Base-by-base conservation (phyloP, 1,284 basidiomycete species). In the Pholiota adiposa region DNA sequence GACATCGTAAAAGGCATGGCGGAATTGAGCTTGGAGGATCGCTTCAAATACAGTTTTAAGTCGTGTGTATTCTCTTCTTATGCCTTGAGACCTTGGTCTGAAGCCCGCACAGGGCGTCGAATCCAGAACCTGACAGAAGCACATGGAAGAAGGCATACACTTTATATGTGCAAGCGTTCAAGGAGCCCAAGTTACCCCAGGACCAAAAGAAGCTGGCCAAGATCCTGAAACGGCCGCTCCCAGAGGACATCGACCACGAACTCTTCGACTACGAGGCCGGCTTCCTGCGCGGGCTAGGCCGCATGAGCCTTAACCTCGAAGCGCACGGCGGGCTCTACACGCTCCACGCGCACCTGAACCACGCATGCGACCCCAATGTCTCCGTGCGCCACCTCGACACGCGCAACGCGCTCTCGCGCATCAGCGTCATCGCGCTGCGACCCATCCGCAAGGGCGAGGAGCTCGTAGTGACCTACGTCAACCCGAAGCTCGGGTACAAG, bases 261-360 rank as follows among this genome's bases (percentile, higher is more conserved):
- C 76, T 95, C 43, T 94, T 96, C 74, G 82, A 83, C 19, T 92
- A 89, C 67, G 84, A 90, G n/a, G 56, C 63, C 16, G 84, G 83
- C 1, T 94, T 94, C 72, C 76, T 93, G 33, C 80, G 82, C 41
- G 83, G 88, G 0, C 74, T 96, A n/a, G 93, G 93, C 0, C 81
- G 90, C 48, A 92, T 94, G 84, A 93, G 86, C 65, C 83, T 96
- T 55, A 96, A 96, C 71, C 79, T 94, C 60, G 94, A 96, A 74
- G 86, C 88, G 2, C 92, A 94, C 62, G 94, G 94, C 4, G 94
- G 93, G 1, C 77, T 96, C 9, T 96, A 96, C 73, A 82, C 84
- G 6, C 82, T 97, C 8, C 94, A 97, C 73, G 90, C 92, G 1
- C 93, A 96, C 70, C 72, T 96, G 40, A 96, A 96, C 74, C 94